Evolutionary conservation across 164 flowering plant species (phyloP).

Genomic region (Kingdonia uniflora): DNA sequence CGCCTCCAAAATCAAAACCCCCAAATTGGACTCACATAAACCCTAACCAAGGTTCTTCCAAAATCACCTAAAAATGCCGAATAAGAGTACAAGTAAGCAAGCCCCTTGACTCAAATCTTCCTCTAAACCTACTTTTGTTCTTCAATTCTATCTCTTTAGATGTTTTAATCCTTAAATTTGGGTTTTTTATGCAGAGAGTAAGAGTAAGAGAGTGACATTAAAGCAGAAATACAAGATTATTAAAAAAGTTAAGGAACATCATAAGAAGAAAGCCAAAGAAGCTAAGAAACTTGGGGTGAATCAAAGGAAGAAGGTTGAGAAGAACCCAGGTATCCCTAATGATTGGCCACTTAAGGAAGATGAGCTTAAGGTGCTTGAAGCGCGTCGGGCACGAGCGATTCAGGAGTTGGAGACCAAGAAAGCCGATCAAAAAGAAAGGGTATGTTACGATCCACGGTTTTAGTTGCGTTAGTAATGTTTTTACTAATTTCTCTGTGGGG

Average conservation of each 20-base stretch:
- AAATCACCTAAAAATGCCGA: conserved; percentile 17
- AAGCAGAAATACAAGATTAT: conserved; percentile 81
- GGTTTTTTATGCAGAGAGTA: conserved; percentile 49
- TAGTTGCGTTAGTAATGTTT: not conserved
- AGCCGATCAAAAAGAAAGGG: conserved; percentile 91
- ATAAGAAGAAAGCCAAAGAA: conserved; percentile 91
- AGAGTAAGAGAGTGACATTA: conserved; percentile 82
- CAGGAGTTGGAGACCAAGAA: conserved; percentile 86
- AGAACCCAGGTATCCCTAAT: conserved; percentile 94
- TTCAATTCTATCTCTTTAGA: not conserved
- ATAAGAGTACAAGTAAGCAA: conserved; percentile 28
- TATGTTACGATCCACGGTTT: conserved; percentile 11
- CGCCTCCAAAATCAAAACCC: too few species aligned
- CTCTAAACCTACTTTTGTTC: not conserved
- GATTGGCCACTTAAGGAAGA: conserved; percentile 98
- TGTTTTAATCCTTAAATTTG: not conserved
- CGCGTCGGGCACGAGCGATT: conserved; percentile 55
- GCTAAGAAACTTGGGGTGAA: conserved; percentile 67
- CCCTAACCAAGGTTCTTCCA: too few species aligned
- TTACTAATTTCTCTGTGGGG: too few species aligned
- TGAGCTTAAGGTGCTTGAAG: conserved; percentile 89
- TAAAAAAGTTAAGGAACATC: conserved; percentile 82
- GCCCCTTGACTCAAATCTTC: not conserved
- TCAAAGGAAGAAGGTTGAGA: conserved; percentile 54
- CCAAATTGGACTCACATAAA: too few species aligned